Evolutionary conservation across 2,329 filamentous ascomycete species (phyloP), one percentile per base, ranked within the genome.

Genomic region (Zasmidium citrigriseum): DNA sequence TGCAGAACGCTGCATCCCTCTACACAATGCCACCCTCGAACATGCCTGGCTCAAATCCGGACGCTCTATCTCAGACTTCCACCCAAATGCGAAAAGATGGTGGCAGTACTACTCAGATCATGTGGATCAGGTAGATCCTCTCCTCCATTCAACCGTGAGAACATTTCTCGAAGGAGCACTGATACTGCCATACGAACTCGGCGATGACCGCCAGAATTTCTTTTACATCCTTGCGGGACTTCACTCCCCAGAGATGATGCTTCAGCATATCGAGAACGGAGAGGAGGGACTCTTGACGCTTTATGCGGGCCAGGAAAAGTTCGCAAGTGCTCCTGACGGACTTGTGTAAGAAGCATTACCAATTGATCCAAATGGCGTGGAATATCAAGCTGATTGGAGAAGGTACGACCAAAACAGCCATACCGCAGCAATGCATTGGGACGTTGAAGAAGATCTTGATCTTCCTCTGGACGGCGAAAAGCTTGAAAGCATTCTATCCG

Each of bases 1-100:
- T 29, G 27, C n/a, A 5, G 25, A 56, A 16, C 55, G 61, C 16
- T 63, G 61, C 38, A 38, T 55, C 11, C 46, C 56, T 7, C 45
- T 63, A 12, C 58, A 63, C 49, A 63, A 62, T 18, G 60, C 60
- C n/a, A 62, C 60, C 21, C 49, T 58, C n/a, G 34, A 62, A 52
- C 52, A 62, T 22, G 60, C 38, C 38, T 62, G 57, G 54, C 38
- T 56, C 10, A 46, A 29, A 22, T 60, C 60, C 22, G 54, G 57
- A 47, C 57, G 60, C 16, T 41, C 23, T 27, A 27, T 45, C 11
- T 54, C 53, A 48, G 51, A 52, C 48, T 62, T 60, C 44, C 23
- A 45, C 5, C 12, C 29, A 24, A 46, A 60, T 25, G 44, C 57
- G n/a, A 18, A 12, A 21, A 20, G 52, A 7, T 59, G 25, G 21